Conservation (phyloP, 768 basidiomycete genomes). For the Lepiota brunneoincarnata region DNA sequence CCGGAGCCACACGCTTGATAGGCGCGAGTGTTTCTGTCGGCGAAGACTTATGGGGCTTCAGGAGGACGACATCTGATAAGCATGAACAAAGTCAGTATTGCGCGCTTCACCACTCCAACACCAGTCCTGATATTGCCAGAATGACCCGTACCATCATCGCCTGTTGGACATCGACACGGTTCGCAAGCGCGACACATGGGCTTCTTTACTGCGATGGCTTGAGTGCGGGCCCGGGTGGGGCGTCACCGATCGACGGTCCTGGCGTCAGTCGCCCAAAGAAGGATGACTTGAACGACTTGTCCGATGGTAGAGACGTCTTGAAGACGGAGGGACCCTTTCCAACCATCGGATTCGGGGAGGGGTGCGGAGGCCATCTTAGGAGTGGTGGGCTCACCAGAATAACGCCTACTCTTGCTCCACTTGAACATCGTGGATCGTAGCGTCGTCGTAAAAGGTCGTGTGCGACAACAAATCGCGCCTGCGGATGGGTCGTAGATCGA, state of each 20-base stretch:
- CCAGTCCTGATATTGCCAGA: not conserved
- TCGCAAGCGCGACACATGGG: conserved; percentile 5
- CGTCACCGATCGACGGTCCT: conserved; percentile 7
- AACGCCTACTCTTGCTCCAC: conserved; percentile 10
- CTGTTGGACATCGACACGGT: conserved; percentile 10
- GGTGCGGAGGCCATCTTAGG: conserved; percentile 12
- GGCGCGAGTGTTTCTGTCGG: not conserved
- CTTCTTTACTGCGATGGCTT: conserved; percentile 4
- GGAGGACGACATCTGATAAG: conserved; percentile 1
- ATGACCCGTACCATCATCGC: conserved; percentile 6
- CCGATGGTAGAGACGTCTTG: not conserved
- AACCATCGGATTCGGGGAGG: conserved; percentile 8
- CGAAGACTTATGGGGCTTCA: conserved; percentile 4
- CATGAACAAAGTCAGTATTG: not conserved
- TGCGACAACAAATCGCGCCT: not conserved
- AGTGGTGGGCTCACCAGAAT: conserved; percentile 12
- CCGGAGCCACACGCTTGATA: not conserved
- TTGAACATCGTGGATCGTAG: conserved; percentile 15
- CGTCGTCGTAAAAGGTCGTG: conserved; percentile 8
- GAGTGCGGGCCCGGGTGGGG: not conserved
- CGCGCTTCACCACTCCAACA: not conserved
- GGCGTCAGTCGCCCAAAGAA: conserved; percentile 10
- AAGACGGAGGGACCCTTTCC: conserved; percentile 1
- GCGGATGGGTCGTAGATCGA: conserved; percentile 11
- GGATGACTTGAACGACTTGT: conserved; percentile 9